Base-by-base conservation (phyloP, 78 protist genomes). In the Tieghemostelium lacteum region DNA sequence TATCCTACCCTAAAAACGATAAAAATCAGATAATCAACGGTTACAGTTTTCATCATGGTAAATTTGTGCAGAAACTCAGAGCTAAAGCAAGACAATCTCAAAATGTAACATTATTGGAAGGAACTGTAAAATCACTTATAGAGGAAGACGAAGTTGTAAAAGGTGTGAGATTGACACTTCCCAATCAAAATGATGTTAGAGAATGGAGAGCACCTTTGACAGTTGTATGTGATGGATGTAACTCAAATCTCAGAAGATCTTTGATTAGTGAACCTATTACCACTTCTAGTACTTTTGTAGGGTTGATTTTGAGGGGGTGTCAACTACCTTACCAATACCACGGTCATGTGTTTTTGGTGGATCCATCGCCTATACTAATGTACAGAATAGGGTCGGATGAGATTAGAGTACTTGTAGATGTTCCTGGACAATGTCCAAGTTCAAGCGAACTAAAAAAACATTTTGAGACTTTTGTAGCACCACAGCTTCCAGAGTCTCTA, bases 1-100 rank as follows among this genome's bases (percentile, higher is more conserved):
- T 93, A 7, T 31, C 75, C 10, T 95, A 95, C n/a, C 96, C 95
- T 4, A 31, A 31, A 55, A 75, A 45, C 16, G 50, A 45, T 17
- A 37, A 42, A 45, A 70, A 86, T 45, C 28, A 4, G 16, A 37
- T 55, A 50, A 62, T 52, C 20, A 61, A 37, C 37, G 97, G 97
- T 26, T 54, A 16, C 39, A 60, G 87, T 33, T 96, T 96, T 70
- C 97, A 96, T 72, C 95, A 93, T 50, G 97, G 97, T 10, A 52
- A 85, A 14, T 94, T 96, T 34, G 74, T 96, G 24, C 74, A 72
- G 93, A 80, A 87, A 12, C 69, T 96, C 54, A 83, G 97, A 40
- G 24, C 39, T 16, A 80, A 65, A 29, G 94, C 94, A 17, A 54
- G 14, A 37, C 65, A 17, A 60, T 52, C 33, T 34, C 54, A n/a